Evolutionary conservation across 1,284 basidiomycete species (phyloP), one percentile per base, ranked within the genome.

Genomic region (Cutaneotrichosporon daszewskae): DNA sequence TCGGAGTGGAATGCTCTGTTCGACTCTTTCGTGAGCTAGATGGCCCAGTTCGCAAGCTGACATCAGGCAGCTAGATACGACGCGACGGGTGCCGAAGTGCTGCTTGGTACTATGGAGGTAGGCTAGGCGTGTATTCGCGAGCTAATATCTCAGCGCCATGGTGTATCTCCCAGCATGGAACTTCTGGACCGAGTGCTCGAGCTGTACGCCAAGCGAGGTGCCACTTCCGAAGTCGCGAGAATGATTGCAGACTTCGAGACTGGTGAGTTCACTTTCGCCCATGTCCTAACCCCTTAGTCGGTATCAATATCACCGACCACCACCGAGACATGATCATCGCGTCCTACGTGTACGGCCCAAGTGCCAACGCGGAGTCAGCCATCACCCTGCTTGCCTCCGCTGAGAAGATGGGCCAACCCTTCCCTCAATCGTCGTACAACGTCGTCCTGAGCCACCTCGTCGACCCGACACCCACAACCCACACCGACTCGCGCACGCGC

Each of bases 401-500:
- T 47, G 74, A 74, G 53, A 37, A 47, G 5, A 40, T 57, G 9
- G 64, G 65, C 8, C 49, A 58, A 35, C 62, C 66, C 4, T 66
- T 72, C 12, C 66, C 71, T 0, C 67, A 71, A 53, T 59, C 59
- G 7, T 64, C 65, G 0, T 75, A 74, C 57, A 58, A 60, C 19
- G 28, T 63, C 33, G 54, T 74, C 25, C 59, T 74, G 8, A 16
- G 42, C n/a, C 59, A 60, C 32, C 64, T 74, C 12, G 57, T 65
- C 12, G 46, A 38, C 32, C 54, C 54, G 2, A 45, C 59, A 3
- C 35, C 42, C 18, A 34, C 37, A 12, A 33, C 35, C 7, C 46
- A 57, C n/a, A 48, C 60, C 11, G 48, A 47, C 33, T 50, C 59
- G 24, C 63, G 48, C 37, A 59, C 43, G 12, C 63, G 54, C 40